Evolutionary conservation across 2,329 filamentous ascomycete genomes (phyloP).

Genomic region (Ascomycota sp.): DNA sequence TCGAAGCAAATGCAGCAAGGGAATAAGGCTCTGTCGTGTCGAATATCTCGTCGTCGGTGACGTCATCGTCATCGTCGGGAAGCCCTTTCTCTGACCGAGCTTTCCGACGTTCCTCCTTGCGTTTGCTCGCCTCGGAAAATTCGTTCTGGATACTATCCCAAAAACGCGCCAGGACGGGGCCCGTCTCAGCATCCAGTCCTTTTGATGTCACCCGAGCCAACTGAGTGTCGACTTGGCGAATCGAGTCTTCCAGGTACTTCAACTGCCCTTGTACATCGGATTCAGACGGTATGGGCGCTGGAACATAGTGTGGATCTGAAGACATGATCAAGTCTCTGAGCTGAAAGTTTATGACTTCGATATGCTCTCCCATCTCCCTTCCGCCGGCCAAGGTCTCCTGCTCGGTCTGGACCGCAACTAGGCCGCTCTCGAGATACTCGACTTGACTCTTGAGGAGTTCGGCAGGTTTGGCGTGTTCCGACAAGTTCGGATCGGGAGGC

Average conservation of each 20-base stretch:
- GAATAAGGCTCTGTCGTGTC: slow-evolving; percentile 44
- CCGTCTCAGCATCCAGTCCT: slow-evolving; percentile 29
- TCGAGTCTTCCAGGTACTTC: slow-evolving; percentile 40
- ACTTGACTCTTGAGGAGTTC: slow-evolving; percentile 36
- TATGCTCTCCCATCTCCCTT: slow-evolving; percentile 25
- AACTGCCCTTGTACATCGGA: slow-evolving; percentile 46
- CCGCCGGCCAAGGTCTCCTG: slow-evolving; percentile 20
- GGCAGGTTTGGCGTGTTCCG: slow-evolving; percentile 17
- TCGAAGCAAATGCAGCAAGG: slow-evolving; percentile 53
- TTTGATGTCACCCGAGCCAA: slow-evolving; percentile 14
- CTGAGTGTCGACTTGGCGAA: slow-evolving; percentile 28
- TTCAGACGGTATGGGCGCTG: slow-evolving; percentile 35
- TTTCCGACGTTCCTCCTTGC: slow-evolving; percentile 31
- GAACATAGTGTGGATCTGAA: slow-evolving; percentile 26
- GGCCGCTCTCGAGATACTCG: slow-evolving; percentile 47
- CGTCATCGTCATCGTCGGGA: slow-evolving; percentile 32
- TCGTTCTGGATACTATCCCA: slow-evolving; percentile 34
- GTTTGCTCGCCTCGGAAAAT: slow-evolving; percentile 32
- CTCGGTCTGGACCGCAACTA: slow-evolving; percentile 39
- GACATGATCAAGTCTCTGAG: slow-evolving; percentile 36
- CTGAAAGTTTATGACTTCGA: slow-evolving; percentile 43
- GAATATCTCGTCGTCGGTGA: slow-evolving; percentile 40
- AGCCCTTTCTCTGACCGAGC: slow-evolving; percentile 35
- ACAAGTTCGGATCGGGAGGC: slow-evolving; percentile 15
- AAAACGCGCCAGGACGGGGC: slow-evolving; percentile 28